phyloP scores from a whole-genome alignment of 345 rosid genomes.

The Lenwebbia sp. region DNA sequence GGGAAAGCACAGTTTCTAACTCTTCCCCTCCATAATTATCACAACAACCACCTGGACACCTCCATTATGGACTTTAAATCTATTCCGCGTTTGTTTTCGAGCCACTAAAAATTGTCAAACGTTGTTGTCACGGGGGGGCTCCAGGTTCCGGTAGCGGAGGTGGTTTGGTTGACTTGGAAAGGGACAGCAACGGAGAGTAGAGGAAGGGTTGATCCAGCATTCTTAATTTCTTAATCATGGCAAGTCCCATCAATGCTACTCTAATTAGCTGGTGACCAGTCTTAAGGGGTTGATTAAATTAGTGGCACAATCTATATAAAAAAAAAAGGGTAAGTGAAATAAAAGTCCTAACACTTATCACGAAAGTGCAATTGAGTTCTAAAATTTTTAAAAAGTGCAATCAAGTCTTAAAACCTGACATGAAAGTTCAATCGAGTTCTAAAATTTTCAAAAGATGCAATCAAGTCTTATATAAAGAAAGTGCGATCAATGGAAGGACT shows the following conservation, averaged over 20 bases:
- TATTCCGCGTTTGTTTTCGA: neutral
- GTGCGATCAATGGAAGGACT: too few relatives aligned
- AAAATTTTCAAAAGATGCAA: too few relatives aligned
- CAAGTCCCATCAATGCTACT: neutral
- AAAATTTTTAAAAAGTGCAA: too few relatives aligned
- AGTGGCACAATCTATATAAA: neutral
- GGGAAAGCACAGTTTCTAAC: neutral
- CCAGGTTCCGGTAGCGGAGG: neutral
- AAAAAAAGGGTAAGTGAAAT: too few relatives aligned
- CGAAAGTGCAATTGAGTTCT: too few relatives aligned
- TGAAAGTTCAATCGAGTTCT: too few relatives aligned
- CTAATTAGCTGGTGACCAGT: neutral
- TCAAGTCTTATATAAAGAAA: too few relatives aligned
- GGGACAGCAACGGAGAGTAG: neutral
- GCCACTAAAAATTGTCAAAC: neutral
- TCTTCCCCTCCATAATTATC: conserved; percentile 1
- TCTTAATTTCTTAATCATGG: neutral
- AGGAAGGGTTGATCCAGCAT: neutral
- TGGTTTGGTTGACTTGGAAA: neutral
- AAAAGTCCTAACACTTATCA: too few relatives aligned
- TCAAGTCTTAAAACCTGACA: too few relatives aligned
- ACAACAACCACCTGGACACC: neutral
- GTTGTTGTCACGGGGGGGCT: neutral
- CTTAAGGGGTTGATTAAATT: neutral
- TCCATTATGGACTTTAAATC: neutral